Base-by-base conservation (phyloP, 495 filamentous ascomycete species). In the Penicillium herquei region DNA sequence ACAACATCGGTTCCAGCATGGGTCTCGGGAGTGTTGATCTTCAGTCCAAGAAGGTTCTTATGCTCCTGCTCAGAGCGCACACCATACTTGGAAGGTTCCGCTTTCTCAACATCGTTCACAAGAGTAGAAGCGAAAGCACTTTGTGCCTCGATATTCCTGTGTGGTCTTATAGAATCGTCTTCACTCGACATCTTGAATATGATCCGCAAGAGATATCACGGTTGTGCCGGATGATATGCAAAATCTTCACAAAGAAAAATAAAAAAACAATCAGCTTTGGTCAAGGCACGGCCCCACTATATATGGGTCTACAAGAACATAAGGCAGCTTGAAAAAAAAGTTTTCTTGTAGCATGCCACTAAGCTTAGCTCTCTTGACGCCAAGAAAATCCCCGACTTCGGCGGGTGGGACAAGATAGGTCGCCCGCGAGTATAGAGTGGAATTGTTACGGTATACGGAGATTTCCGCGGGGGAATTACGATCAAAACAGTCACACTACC, bases 61-160 rank as follows among this genome's bases (percentile, higher is more conserved):
- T 57, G 49, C n/a, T 52, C 39, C 37, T 52, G 45, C 18, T 57
- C 49, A 6, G 37, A 48, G 6, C 13, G 18, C n/a, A 48, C 34
- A 5, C 43, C 44, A 35, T 35, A 40, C 41, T 63, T 58, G 5
- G 55, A 31, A 11, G 44, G 60, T 3, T 52, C 39, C 10, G 43
- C 52, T 34, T 63, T 63, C 48, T 63, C 60, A 9, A 58, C 42
- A 58, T 63, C 60, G 2, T 54, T 42, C 39, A 63, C 52, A 4
- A 63, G 52, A 6, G 60, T 63, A 11, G 60, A 63, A 7, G 60
- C 60, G 39, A 63, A 58, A 13, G 53, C 56, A 49, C 60, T 63
- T 47, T 63, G 60, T 39, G 60, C 55, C 54, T 64, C 61, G 14
- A 50, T 39, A 41, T 58, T 62, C 12, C 58, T 14, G 2, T 40